Percentiles rank a stretch among this genome's conserved stretches.
Conservation (phyloP, 306 rosid species). For the Vigna nakashimae region DNA sequence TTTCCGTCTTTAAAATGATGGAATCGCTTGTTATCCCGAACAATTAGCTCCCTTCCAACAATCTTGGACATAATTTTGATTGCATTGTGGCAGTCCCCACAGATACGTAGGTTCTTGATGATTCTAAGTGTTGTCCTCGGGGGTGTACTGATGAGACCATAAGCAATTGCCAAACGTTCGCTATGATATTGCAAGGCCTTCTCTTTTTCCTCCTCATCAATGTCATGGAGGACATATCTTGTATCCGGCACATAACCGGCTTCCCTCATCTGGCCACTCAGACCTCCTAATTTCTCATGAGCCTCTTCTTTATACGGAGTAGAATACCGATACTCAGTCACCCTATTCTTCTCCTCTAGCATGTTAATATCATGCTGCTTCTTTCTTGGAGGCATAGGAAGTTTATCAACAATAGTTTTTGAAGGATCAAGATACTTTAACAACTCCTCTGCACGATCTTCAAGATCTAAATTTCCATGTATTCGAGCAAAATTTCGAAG, state of each 20-base stretch:
- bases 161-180: slow-evolving; percentile 91
- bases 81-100: slow-evolving; percentile 97
- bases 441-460: slow-evolving; percentile 66
- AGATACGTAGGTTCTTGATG: slow-evolving; percentile 90
- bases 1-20: slow-evolving; percentile 91
- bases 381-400: slow-evolving; percentile 61
- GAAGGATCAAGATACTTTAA: slow-evolving; percentile 60
- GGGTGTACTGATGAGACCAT: slow-evolving; percentile 95
- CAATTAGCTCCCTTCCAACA: slow-evolving; percentile 94
- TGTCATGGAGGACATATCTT: slow-evolving; percentile 90
- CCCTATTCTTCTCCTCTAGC: slow-evolving; percentile 77
- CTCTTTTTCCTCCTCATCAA: slow-evolving; percentile 89
- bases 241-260: slow-evolving; percentile 97
- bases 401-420: slow-evolving; percentile 45
- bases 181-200: slow-evolving; percentile 94
- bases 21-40: slow-evolving; percentile 92
- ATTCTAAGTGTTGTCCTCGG: slow-evolving; percentile 94
- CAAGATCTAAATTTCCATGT: slow-evolving; percentile 88
- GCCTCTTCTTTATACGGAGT: slow-evolving; percentile 60
- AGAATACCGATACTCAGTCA: slow-evolving; percentile 58
- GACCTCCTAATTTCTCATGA: slow-evolving; percentile 62
- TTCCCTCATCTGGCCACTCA: slow-evolving; percentile 85
- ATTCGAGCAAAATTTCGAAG: slow-evolving; percentile 58
- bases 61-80: slow-evolving; percentile 88
- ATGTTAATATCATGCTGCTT: slow-evolving; percentile 68